A percentile compares a stretch with the other conserved stretches of the same genome.
Conservation (phyloP, 345 rosid species). For the Salix viminalis region DNA sequence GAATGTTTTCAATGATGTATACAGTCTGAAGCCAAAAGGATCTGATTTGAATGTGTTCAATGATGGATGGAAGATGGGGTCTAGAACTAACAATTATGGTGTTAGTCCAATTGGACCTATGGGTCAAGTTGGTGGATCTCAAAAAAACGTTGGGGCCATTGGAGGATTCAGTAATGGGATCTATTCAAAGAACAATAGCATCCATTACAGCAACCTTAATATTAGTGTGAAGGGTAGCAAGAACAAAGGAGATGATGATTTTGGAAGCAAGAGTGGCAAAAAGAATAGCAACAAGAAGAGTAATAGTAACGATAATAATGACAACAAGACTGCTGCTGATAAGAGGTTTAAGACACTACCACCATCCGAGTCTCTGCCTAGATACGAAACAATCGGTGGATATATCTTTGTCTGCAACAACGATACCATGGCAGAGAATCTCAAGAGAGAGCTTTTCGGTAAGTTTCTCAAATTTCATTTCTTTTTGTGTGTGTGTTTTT, state of each 20-base stretch:
- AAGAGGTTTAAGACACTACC: conserved; percentile 98
- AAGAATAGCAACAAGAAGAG: conserved; percentile 36
- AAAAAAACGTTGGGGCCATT: conserved; percentile 40
- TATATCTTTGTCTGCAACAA: conserved; percentile 99
- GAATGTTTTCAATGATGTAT: neutral
- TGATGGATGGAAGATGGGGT: conserved; percentile 48
- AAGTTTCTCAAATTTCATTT: conserved; percentile 1
- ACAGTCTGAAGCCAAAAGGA: conserved; percentile 18
- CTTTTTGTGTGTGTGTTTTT: no score
- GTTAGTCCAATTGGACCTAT: conserved; percentile 32
- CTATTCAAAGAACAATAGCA: conserved; percentile 38
- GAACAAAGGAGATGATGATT: conserved; percentile 51
- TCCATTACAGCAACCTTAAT: conserved; percentile 31
- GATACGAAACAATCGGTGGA: conserved; percentile 89
- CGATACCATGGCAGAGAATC: conserved; percentile 95
- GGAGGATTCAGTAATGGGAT: conserved; percentile 87
- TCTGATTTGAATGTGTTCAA: conserved; percentile 46
- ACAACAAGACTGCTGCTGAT: conserved; percentile 37
- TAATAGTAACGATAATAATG: conserved; percentile 20
- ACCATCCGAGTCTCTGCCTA: conserved; percentile 79
- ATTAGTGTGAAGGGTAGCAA: conserved; percentile 41
- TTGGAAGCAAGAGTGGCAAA: conserved; percentile 39
- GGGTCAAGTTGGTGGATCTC: conserved; percentile 23
- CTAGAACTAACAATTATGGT: conserved; percentile 21
- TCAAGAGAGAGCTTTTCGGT: conserved; percentile 89